A percentile compares a stretch with the other conserved stretches of the same genome.
Conservation (phyloP, 306 rosid genomes). For the Purshia tridentata region DNA sequence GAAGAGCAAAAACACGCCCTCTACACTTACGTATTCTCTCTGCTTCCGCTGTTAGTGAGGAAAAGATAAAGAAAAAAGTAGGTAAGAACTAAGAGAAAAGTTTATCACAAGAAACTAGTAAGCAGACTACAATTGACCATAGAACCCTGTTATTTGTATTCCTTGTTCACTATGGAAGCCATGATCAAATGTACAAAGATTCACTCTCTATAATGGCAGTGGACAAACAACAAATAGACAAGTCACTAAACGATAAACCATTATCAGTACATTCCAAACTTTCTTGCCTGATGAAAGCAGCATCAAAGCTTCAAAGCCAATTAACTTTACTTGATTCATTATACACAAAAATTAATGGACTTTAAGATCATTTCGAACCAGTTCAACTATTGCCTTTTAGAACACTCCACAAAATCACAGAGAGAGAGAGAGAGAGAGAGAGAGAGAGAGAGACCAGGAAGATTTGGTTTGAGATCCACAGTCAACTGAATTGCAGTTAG, state of each 20-base stretch:
- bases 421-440: neutral
- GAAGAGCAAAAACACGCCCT: slow-evolving; percentile 97
- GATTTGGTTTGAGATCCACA: slow-evolving; percentile 97
- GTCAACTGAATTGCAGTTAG: slow-evolving; percentile 86
- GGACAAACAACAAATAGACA: neutral
- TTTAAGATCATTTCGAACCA: neutral
- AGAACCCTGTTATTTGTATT: neutral
- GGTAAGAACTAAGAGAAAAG: slow-evolving; percentile 5
- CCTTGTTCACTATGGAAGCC: slow-evolving; percentile 5
- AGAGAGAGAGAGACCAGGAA: slow-evolving; percentile 65
- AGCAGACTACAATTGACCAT: neutral
- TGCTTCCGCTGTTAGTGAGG: slow-evolving; percentile 67
- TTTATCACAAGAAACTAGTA: neutral
- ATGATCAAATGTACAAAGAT: slow-evolving; percentile 6
- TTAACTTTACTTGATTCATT: too few species aligned
- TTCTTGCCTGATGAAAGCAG: too few species aligned
- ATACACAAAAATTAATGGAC: too few species aligned
- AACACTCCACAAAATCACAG: neutral
- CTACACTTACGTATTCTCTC: slow-evolving; percentile 84
- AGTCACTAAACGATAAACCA: neutral
- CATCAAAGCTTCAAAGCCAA: too few species aligned
- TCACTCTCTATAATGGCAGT: neutral
- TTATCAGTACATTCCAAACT: too few species aligned
- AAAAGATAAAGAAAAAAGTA: slow-evolving; percentile 1
- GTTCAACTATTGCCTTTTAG: too few species aligned